Percentiles rank a stretch among this genome's conserved stretches.
phyloP scores from a whole-genome alignment of 1,284 basidiomycete species.

The Melampsora americana region DNA sequence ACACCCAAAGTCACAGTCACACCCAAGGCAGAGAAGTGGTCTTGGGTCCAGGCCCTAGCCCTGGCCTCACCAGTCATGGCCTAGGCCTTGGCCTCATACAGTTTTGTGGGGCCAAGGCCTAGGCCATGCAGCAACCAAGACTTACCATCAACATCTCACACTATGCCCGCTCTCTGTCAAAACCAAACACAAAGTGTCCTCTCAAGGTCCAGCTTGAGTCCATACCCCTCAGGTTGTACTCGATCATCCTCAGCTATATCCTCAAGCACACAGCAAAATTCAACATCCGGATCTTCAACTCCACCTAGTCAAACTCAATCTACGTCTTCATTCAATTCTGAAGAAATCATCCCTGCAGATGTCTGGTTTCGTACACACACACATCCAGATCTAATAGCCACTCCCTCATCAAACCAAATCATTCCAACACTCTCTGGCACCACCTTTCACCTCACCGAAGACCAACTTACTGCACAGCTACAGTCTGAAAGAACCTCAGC shows the following conservation, averaged over 20 bases:
- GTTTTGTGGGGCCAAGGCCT: neutral
- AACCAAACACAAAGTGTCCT: too few species aligned
- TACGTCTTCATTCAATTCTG: neutral
- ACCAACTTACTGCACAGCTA: neutral
- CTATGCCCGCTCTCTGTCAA: too few species aligned
- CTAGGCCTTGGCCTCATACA: constrained; percentile 8
- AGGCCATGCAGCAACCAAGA: neutral
- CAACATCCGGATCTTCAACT: too few species aligned
- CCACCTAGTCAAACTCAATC: neutral
- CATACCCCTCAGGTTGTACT: too few species aligned
- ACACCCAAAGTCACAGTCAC: neutral
- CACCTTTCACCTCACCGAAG: neutral
- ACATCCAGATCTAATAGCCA: neutral
- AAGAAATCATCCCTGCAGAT: neutral
- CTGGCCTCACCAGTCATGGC: neutral
- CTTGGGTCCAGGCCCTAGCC: neutral
- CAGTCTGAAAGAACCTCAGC: neutral
- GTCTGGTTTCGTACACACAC: neutral
- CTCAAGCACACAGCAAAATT: too few species aligned
- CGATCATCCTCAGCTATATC: too few species aligned
- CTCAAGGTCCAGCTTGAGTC: too few species aligned
- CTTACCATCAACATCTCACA: too few species aligned
- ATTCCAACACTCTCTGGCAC: neutral
- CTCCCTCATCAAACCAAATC: neutral
- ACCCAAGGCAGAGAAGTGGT: neutral